Conservation (phyloP, 164 flowering plant species). For the Euptelea pleiosperma region DNA sequence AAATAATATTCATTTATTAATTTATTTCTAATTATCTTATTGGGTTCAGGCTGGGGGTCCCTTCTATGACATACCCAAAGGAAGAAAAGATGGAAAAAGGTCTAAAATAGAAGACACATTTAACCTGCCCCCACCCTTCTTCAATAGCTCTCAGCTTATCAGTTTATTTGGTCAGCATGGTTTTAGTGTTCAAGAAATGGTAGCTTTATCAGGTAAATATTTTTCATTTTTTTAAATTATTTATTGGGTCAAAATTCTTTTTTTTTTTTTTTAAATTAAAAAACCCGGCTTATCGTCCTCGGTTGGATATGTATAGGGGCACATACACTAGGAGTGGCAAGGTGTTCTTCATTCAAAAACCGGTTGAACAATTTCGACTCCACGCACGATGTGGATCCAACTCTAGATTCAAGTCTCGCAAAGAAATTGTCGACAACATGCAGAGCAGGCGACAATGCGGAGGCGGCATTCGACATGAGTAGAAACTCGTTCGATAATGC, state of each 20-base stretch:
- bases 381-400: slow-evolving; percentile 47
- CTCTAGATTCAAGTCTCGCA: slow-evolving; percentile 43
- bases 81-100: slow-evolving; percentile 84
- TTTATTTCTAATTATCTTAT: too few relatives aligned
- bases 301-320: too few relatives aligned
- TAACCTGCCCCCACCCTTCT: slow-evolving; percentile 57
- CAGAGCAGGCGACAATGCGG: slow-evolving; percentile 58
- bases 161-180: slow-evolving; percentile 52
- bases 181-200: slow-evolving; percentile 65
- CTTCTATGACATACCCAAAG: slow-evolving; percentile 61
- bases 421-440: slow-evolving; percentile 53
- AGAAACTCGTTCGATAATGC: slow-evolving; percentile 60
- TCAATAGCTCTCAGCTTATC: slow-evolving; percentile 62
- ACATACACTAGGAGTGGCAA: slow-evolving; percentile 84
- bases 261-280: too few relatives aligned
- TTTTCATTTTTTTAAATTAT: too few relatives aligned
- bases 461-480: slow-evolving; percentile 57
- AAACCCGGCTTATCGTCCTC: too few relatives aligned
- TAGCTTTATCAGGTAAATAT: slow-evolving; percentile 82
- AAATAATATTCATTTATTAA: too few relatives aligned
- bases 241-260: too few relatives aligned
- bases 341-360: slow-evolving; percentile 82
- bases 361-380: slow-evolving; percentile 49
- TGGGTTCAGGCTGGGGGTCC: slow-evolving; percentile 21
- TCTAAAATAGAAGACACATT: slow-evolving; percentile 78